These are phyloP conservation scores for Alternaria longipes DNA, from an alignment of 2,329 filamentous ascomycete species.

Conservation along the genomic window DNA sequence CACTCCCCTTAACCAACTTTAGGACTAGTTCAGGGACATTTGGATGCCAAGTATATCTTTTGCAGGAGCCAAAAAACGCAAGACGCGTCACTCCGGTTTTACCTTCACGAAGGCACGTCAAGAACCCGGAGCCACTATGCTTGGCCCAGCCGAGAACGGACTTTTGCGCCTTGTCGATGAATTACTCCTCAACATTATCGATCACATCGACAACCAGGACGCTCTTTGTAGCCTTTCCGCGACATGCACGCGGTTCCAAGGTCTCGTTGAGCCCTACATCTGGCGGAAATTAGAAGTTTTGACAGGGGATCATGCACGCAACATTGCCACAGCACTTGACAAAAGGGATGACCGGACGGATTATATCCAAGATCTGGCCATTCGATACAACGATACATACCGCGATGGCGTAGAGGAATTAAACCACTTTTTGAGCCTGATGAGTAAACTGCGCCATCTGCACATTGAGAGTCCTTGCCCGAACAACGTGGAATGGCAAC, in stretches of 20 bases:
- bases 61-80: constrained; percentile 40
- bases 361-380: constrained; percentile 40
- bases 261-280: constrained; percentile 45
- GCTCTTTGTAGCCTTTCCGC: constrained; percentile 41
- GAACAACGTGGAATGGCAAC: constrained; percentile 46
- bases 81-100: constrained; percentile 37
- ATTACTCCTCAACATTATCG: constrained; percentile 46
- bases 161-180: constrained; percentile 46
- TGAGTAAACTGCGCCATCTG: constrained; percentile 42
- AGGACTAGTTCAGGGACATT: background rate
- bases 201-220: constrained; percentile 36
- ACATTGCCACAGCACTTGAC: constrained; percentile 35
- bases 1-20: background rate
- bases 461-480: constrained; percentile 48
- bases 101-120: constrained; percentile 33
- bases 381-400: constrained; percentile 36
- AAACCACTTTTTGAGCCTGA: constrained; percentile 37
- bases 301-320: constrained; percentile 36
- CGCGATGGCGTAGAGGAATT: constrained; percentile 43
- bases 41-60: constrained; percentile 37
- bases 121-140: constrained; percentile 24
- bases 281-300: constrained; percentile 44
- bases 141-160: constrained; percentile 25
- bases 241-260: constrained; percentile 43
- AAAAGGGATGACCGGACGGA: constrained; percentile 33